Conservation (phyloP, 176 grass and related monocot species). For the Ensete glaucum region DNA sequence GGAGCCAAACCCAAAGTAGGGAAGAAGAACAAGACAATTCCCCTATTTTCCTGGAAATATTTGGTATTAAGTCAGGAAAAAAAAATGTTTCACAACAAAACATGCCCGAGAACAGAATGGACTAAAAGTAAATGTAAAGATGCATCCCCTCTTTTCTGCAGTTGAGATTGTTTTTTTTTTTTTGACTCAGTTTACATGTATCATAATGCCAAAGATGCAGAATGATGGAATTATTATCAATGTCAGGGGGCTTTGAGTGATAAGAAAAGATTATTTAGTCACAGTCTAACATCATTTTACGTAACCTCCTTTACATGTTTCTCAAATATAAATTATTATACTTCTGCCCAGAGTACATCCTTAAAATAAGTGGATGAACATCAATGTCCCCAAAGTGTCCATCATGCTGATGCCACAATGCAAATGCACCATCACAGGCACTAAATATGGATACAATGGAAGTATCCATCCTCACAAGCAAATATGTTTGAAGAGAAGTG, state of each 20-base stretch:
- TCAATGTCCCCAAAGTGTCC: neutral
- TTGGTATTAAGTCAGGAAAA: too few relatives aligned
- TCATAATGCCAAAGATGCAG: too few relatives aligned
- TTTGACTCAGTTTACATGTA: too few relatives aligned
- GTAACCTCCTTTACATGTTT: neutral
- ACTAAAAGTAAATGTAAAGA: too few relatives aligned
- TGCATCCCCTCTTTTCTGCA: too few relatives aligned
- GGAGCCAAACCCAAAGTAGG: too few relatives aligned
- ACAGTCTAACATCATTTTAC: neutral
- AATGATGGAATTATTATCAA: too few relatives aligned
- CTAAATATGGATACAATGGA: slow-evolving; percentile 7
- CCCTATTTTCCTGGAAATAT: too few relatives aligned
- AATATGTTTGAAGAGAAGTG: neutral
- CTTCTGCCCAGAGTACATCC: neutral
- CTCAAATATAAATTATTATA: slow-evolving; percentile 1
- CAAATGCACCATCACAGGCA: neutral
- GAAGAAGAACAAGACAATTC: too few relatives aligned
- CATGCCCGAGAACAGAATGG: too few relatives aligned
- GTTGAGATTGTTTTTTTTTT: too few relatives aligned
- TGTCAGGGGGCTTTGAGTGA: neutral
- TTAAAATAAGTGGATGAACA: neutral
- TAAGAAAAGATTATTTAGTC: neutral
- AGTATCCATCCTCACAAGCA: slow-evolving; percentile 6
- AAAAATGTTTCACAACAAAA: too few relatives aligned
- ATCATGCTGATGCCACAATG: neutral